Evolutionary conservation across 2,329 filamentous ascomycete species (phyloP).

Genomic region (Microdochium paspali): DNA sequence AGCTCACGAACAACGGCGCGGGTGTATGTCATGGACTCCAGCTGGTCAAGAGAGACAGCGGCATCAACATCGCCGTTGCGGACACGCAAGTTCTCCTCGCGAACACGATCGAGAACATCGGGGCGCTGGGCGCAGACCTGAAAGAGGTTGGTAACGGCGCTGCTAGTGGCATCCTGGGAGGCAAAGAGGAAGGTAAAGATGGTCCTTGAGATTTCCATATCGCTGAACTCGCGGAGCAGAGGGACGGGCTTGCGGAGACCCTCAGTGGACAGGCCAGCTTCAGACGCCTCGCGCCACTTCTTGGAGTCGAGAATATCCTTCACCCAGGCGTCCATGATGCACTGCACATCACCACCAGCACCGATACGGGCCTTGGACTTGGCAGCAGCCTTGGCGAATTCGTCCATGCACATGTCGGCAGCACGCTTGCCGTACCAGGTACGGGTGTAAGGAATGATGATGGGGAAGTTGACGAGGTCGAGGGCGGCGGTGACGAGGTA

Average conservation of each 20-base stretch:
- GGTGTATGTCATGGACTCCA: conserved; percentile 84
- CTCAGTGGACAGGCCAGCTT: conserved; percentile 59
- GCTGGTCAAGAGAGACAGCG: conserved; percentile 68
- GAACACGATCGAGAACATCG: conserved; percentile 82
- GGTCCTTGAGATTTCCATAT: conserved; percentile 87
- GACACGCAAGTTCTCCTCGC: conserved; percentile 76
- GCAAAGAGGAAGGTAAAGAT: conserved; percentile 96
- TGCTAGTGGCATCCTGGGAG: conserved; percentile 93
- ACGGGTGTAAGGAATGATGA: conserved; percentile 91
- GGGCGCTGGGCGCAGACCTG: conserved; percentile 89
- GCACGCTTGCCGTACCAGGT: conserved; percentile 97
- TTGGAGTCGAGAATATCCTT: conserved; percentile 80
- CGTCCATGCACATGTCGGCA: conserved; percentile 79
- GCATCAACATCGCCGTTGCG: conserved; percentile 67
- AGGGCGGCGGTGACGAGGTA: conserved; percentile 92
- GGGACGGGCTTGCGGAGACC: conserved; percentile 71
- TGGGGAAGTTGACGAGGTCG: conserved; percentile 96
- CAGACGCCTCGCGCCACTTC: conserved; percentile 69
- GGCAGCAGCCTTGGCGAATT: conserved; percentile 84
- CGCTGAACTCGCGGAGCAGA: conserved; percentile 75
- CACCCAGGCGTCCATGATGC: conserved; percentile 95
- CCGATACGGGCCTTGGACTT: conserved; percentile 91
- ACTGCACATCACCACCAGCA: conserved; percentile 75
- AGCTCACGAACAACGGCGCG: conserved; percentile 86
- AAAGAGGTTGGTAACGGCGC: conserved; percentile 89